A percentile compares a stretch with the other conserved stretches of the same genome.
Evolutionary conservation across 169 alveolate genomes (phyloP).

Genomic region (Babesia sp.): DNA sequence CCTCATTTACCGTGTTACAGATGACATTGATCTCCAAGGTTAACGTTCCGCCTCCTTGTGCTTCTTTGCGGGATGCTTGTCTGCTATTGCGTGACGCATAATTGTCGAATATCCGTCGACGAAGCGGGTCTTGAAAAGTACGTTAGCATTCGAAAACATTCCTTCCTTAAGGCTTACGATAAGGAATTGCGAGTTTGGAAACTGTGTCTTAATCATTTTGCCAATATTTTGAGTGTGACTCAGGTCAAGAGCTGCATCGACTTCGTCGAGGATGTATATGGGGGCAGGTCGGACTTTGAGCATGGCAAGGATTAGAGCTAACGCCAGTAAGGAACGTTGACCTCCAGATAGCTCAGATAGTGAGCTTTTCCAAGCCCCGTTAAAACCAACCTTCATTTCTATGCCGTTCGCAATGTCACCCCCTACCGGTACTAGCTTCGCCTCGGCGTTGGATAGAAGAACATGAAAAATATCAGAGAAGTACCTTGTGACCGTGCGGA

Average conservation of each 20-base stretch:
- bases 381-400: constrained; percentile 88
- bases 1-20: neutral
- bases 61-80: constrained; percentile 21
- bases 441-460: constrained; percentile 91
- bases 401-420: constrained; percentile 81
- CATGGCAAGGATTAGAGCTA: constrained; percentile 94
- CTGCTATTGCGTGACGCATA: constrained; percentile 67
- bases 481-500: constrained; percentile 86
- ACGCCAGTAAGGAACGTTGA: constrained; percentile 95
- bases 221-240: constrained; percentile 98
- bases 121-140: constrained; percentile 90
- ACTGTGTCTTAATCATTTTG: constrained; percentile 94
- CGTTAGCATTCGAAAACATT: constrained; percentile 97
- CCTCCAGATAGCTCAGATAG: constrained; percentile 93
- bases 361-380: constrained; percentile 91
- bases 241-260: constrained; percentile 99
- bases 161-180: constrained; percentile 97
- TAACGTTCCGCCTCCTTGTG: constrained; percentile 18
- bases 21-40: neutral
- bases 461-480: constrained; percentile 91
- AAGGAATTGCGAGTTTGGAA: constrained; percentile 95
- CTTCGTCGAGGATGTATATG: constrained; percentile 97
- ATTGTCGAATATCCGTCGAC: constrained; percentile 89
- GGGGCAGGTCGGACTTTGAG: constrained; percentile 98
- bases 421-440: constrained; percentile 86